Percentiles rank a stretch among this genome's conserved stretches.
phyloP scores from a whole-genome alignment of 202 grass and related monocot species.

The Digitaria exilis region DNA sequence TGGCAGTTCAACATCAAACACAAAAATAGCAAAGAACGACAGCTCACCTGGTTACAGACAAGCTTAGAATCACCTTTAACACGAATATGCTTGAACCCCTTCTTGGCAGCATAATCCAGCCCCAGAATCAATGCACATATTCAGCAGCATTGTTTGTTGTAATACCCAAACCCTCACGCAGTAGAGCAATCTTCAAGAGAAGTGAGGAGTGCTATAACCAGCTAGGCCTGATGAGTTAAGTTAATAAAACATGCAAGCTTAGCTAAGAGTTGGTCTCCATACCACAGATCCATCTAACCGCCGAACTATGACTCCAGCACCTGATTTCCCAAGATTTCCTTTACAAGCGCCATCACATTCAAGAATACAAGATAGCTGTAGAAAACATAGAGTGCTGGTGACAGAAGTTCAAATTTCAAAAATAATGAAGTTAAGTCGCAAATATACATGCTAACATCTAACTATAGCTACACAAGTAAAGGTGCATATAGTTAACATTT shows the following conservation, averaged over 20 bases:
- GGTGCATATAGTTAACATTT: neutral
- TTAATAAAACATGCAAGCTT: constrained; percentile 9
- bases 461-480: neutral
- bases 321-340: constrained; percentile 91
- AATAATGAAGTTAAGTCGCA: constrained; percentile 10
- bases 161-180: constrained; percentile 77
- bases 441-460: constrained; percentile 17
- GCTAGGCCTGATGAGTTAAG: constrained; percentile 23
- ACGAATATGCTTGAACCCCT: constrained; percentile 79
- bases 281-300: constrained; percentile 78
- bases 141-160: constrained; percentile 81
- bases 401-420: constrained; percentile 40
- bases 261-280: constrained; percentile 24
- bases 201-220: neutral
- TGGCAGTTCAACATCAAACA: neutral
- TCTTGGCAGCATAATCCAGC: constrained; percentile 71
- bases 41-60: constrained; percentile 73
- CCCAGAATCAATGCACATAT: constrained; percentile 89
- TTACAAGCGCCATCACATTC: constrained; percentile 91
- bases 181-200: constrained; percentile 62
- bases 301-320: constrained; percentile 79
- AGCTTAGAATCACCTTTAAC: constrained; percentile 80
- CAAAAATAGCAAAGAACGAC: constrained; percentile 3
- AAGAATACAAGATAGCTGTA: constrained; percentile 82
- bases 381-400: constrained; percentile 22